Percentiles rank a stretch among this genome's conserved stretches.
Conservation (phyloP, 257 asterid species). For the Plantago ovata region DNA sequence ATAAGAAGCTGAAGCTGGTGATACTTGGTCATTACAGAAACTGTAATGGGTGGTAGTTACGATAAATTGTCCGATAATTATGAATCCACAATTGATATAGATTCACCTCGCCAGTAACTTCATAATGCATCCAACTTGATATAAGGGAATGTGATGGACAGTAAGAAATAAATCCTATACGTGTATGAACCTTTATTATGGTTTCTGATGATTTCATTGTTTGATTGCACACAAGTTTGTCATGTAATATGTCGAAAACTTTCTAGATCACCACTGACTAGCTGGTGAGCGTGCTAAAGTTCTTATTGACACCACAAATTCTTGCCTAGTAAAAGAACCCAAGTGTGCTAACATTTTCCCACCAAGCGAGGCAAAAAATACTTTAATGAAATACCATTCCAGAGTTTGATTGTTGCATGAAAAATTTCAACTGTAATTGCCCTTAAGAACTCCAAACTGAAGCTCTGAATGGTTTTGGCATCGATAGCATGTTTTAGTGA, state of each 20-base stretch:
- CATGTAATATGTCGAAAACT: not conserved
- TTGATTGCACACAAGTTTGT: slow-evolving; percentile 1
- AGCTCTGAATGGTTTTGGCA: not conserved
- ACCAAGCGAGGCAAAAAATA: slow-evolving; percentile 5
- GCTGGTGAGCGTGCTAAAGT: slow-evolving; percentile 1
- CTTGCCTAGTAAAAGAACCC: slow-evolving; percentile 1
- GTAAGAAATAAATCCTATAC: slow-evolving; percentile 1
- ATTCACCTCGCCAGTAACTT: slow-evolving; percentile 23
- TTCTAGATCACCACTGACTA: not conserved
- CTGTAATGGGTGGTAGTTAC: slow-evolving; percentile 13
- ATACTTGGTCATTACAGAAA: slow-evolving; percentile 15
- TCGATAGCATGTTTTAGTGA: not conserved
- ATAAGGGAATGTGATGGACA: slow-evolving; percentile 2
- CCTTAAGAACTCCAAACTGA: not conserved
- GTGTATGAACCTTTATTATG: not conserved
- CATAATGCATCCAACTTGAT: slow-evolving; percentile 4
- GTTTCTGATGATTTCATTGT: slow-evolving; percentile 1
- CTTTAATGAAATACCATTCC: slow-evolving; percentile 1
- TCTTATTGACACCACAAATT: slow-evolving; percentile 2
- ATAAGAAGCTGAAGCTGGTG: slow-evolving; percentile 23
- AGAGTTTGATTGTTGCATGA: not conserved
- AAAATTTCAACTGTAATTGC: not conserved
- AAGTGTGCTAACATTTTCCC: slow-evolving; percentile 4
- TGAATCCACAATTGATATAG: slow-evolving; percentile 6
- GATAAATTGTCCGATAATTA: slow-evolving; percentile 13